Conservation (phyloP, 345 rosid genomes). For the Eucalyptus globulus region DNA sequence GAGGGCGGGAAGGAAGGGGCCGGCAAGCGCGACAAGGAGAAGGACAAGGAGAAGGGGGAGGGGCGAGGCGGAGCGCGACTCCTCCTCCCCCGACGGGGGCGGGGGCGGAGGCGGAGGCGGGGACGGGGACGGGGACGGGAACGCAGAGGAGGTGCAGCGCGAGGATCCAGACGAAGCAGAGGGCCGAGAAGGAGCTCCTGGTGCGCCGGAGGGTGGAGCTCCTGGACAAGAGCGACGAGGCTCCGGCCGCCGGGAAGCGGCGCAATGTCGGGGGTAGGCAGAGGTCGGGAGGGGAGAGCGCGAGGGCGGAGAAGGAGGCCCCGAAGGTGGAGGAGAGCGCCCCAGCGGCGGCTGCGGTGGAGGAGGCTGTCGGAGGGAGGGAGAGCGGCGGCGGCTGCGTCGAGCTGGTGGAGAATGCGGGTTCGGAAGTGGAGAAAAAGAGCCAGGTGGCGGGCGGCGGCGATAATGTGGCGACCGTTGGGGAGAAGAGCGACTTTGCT, state of each 20-base stretch:
- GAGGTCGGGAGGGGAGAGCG: neutral
- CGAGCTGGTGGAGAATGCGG: neutral
- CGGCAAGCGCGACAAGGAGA: neutral
- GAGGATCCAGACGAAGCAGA: slow-evolving; percentile 19
- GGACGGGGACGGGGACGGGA: neutral
- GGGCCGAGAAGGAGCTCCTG: slow-evolving; percentile 35
- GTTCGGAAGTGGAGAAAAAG: neutral
- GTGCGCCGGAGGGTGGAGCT: slow-evolving; percentile 25
- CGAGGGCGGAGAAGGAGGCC: neutral
- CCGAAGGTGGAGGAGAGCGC: neutral
- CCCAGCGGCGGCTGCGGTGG: too few species aligned
- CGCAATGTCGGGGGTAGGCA: neutral
- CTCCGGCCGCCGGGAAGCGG: neutral
- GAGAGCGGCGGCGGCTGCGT: neutral
- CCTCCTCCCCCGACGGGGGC: too few species aligned
- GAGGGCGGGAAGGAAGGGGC: neutral
- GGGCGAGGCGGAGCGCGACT: neutral
- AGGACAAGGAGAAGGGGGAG: neutral
- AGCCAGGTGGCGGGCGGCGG: neutral
- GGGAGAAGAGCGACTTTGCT: slow-evolving; percentile 27
- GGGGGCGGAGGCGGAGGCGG: fast-evolving
- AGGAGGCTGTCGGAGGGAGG: neutral
- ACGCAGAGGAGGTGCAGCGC: slow-evolving; percentile 12
- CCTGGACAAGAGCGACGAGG: slow-evolving; percentile 5
- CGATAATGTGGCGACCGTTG: neutral